Conservation (phyloP, 2,329 filamentous ascomycete genomes). For the Aspergillus latus region DNA sequence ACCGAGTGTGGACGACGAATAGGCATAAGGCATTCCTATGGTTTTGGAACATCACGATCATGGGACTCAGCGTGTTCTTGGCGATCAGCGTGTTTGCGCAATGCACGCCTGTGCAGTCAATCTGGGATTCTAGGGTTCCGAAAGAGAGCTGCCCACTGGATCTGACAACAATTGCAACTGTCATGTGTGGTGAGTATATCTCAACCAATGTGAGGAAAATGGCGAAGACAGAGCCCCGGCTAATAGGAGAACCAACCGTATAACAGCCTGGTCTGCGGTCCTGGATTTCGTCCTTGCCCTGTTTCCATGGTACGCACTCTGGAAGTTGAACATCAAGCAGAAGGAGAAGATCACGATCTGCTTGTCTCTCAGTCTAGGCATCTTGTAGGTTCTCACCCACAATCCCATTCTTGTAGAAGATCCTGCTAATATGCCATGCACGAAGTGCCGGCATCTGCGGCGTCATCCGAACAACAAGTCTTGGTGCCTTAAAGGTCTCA, state of each 20-base stretch:
- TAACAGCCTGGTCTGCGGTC: not conserved
- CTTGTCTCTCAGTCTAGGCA: not conserved
- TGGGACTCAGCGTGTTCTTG: not conserved
- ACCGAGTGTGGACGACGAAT: not conserved
- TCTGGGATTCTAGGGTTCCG: not conserved
- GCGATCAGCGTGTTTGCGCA: not conserved
- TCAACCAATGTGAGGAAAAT: not conserved
- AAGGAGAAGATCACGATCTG: slow-evolving; percentile 1
- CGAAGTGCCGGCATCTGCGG: not conserved
- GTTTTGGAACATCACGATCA: not conserved
- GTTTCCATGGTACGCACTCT: not conserved
- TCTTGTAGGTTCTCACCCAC: not conserved
- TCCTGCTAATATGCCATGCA: not conserved
- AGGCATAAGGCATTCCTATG: not conserved
- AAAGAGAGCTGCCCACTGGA: not conserved
- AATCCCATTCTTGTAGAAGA: not conserved
- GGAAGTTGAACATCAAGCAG: not conserved
- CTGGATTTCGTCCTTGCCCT: not conserved
- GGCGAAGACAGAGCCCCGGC: no score
- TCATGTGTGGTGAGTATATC: not conserved
- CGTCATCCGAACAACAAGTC: not conserved
- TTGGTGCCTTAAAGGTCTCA: not conserved
- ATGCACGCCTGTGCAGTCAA: not conserved
- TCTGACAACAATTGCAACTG: not conserved
- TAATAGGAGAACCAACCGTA: not conserved